Percentiles rank a stretch among this genome's conserved stretches.
Conservation (phyloP, 305 asterid species). For the Fraxinus paxiana region DNA sequence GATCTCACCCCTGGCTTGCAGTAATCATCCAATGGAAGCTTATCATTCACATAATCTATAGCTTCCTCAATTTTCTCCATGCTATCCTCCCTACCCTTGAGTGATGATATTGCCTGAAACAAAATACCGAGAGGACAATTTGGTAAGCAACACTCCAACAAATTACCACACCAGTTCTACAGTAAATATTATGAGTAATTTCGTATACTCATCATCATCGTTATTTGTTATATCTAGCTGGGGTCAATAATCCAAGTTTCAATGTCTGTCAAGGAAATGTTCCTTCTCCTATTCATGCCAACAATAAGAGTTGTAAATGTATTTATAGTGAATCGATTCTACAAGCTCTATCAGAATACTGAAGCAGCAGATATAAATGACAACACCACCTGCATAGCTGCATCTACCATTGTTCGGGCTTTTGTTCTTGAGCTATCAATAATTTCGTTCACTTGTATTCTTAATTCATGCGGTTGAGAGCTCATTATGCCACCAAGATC, state of each 20-base stretch:
- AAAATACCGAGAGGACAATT: constrained; percentile 5
- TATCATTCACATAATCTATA: constrained; percentile 74
- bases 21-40: constrained; percentile 61
- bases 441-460: constrained; percentile 67
- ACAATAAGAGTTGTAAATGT: background rate
- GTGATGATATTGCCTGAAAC: constrained; percentile 64
- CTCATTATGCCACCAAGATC: constrained; percentile 35
- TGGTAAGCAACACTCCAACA: background rate
- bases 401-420: constrained; percentile 80
- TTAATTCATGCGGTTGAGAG: constrained; percentile 55
- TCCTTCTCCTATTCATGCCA: background rate
- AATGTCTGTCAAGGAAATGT: background rate
- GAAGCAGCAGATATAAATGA: constrained; percentile 5
- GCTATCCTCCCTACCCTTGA: constrained; percentile 45
- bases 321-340: constrained; percentile 1
- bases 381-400: constrained; percentile 60
- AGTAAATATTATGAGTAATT: background rate
- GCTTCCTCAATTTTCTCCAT: constrained; percentile 75
- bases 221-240: background rate
- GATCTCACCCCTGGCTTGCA: constrained; percentile 45
- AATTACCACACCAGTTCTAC: background rate
- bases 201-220: background rate
- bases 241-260: background rate
- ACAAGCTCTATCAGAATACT: background rate
- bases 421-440: constrained; percentile 71